Percentiles rank a stretch among this genome's conserved stretches.
Evolutionary conservation across 257 asterid species (phyloP).

Genomic region (Capsicum baccatum): DNA sequence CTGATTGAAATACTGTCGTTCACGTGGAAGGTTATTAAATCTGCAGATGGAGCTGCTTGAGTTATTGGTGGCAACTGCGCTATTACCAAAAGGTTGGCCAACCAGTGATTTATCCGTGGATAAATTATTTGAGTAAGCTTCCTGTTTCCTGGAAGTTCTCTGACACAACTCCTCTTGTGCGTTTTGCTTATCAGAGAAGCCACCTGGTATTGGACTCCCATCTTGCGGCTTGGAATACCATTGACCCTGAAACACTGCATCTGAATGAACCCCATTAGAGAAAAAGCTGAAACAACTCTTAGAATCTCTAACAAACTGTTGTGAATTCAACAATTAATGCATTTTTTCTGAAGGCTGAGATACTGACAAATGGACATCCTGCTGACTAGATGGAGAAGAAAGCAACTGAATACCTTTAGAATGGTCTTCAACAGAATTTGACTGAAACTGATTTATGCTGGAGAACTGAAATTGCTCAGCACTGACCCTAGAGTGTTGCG

Average conservation of each 20-base stretch:
- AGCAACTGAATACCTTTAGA: slow-evolving; percentile 60
- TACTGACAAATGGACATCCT: slow-evolving; percentile 49
- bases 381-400: slow-evolving; percentile 49
- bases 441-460: slow-evolving; percentile 60
- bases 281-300: slow-evolving; percentile 49
- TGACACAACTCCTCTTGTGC: slow-evolving; percentile 62
- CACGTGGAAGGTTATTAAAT: slow-evolving; percentile 56
- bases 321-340: slow-evolving; percentile 60
- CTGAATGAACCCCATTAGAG: slow-evolving; percentile 58
- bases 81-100: slow-evolving; percentile 54
- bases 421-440: slow-evolving; percentile 57
- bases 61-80: slow-evolving; percentile 55
- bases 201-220: slow-evolving; percentile 54
- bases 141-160: slow-evolving; percentile 61
- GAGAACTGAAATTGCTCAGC: slow-evolving; percentile 64
- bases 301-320: slow-evolving; percentile 55
- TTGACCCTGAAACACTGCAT: slow-evolving; percentile 57
- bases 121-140: slow-evolving; percentile 67
- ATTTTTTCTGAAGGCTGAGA: slow-evolving; percentile 62
- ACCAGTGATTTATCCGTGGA: slow-evolving; percentile 66
- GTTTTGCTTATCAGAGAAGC: slow-evolving; percentile 47
- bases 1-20: slow-evolving; percentile 66
- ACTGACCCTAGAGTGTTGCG: slow-evolving; percentile 53
- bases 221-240: slow-evolving; percentile 68
- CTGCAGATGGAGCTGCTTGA: slow-evolving; percentile 44